Evolutionary conservation across 129 eudicot genomes (phyloP), one percentile per base, ranked within the genome.

Genomic region (Mikania micrantha): DNA sequence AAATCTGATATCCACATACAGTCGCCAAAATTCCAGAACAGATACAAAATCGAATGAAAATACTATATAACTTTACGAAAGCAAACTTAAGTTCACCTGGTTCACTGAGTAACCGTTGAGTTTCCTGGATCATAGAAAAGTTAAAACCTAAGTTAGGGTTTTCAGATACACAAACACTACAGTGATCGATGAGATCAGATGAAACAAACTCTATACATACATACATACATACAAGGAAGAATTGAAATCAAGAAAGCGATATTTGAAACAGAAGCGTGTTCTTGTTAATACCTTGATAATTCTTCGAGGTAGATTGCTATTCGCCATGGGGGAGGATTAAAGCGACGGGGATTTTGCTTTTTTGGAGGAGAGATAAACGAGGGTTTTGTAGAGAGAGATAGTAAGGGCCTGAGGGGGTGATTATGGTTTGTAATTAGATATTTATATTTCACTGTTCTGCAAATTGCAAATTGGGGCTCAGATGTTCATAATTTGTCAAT

Each of bases 41-140:
- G 39, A 62, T 36, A 34, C 10, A 36, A 60, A 25, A 28, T 38
- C 12, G 6, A 11, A 27, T 1, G 20, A 61, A 39, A 4, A 45
- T 15, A 17, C 31, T n/a, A 8, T 12, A 60, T 2, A 63, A n/a
- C 4, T 3, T 36, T 12, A 44, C 24, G 10, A 45, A 20, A 16
- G 13, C 15, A 34, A 71, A 34, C 24, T 24, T 9, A 53, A 70
- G 44, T 59, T 63, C 59, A 82, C 86, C 86, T 82, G 86, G 86
- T 52, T 82, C 86, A 64, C 86, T 82, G 45, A 82, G 86, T 59
- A 82, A 77, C 25, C 86, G 83, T 70, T 82, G 86, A 42, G 86
- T 82, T 60, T 82, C 86, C 86, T 82, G 83, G 29, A 70, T 54
- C 67, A 67, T 27, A 60, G 62, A 42, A 59, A 47, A 70, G 11